phyloP scores from a whole-genome alignment of 306 rosid genomes.

The Acacia acuminata region DNA sequence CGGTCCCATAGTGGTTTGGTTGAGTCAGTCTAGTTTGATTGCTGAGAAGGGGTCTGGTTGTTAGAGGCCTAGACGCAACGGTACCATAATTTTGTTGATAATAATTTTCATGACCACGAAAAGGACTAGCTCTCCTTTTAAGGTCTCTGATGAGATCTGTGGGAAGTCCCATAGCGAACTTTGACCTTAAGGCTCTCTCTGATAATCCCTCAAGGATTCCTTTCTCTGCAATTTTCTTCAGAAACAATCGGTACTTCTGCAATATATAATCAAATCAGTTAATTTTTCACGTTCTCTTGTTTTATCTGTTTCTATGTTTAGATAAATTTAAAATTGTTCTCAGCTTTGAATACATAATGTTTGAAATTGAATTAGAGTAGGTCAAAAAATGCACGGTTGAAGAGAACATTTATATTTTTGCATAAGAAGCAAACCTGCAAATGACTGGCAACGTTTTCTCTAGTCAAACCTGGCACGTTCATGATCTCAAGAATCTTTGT shows the following conservation, averaged over 20 bases:
- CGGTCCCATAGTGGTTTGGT: not conserved
- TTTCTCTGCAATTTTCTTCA: slow-evolving; percentile 42
- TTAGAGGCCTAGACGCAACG: not conserved
- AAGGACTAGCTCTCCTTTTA: not conserved
- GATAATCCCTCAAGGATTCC: slow-evolving; percentile 39
- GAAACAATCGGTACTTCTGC: slow-evolving; percentile 69
- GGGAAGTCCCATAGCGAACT: slow-evolving; percentile 45
- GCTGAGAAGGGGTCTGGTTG: not conserved
- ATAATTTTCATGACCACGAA: not conserved
- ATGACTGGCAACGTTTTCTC: slow-evolving; percentile 72
- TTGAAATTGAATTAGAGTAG: not conserved
- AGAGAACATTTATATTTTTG: not conserved
- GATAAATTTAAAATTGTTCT: too few species aligned
- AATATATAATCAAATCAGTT: not conserved
- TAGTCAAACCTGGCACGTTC: slow-evolving; percentile 63
- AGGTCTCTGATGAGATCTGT: not conserved
- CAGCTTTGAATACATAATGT: not conserved
- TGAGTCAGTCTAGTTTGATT: slow-evolving; percentile 8
- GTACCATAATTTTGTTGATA: not conserved
- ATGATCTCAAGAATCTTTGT: slow-evolving; percentile 59
- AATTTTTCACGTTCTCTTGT: not conserved
- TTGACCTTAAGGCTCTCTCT: slow-evolving; percentile 42
- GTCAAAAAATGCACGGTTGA: not conserved
- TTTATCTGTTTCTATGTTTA: too few species aligned
- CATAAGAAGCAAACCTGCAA: slow-evolving; percentile 53